Percentiles rank a stretch among this genome's conserved stretches.
Evolutionary conservation across 345 rosid genomes (phyloP).

Genomic region (Abelmoschus esculentus): DNA sequence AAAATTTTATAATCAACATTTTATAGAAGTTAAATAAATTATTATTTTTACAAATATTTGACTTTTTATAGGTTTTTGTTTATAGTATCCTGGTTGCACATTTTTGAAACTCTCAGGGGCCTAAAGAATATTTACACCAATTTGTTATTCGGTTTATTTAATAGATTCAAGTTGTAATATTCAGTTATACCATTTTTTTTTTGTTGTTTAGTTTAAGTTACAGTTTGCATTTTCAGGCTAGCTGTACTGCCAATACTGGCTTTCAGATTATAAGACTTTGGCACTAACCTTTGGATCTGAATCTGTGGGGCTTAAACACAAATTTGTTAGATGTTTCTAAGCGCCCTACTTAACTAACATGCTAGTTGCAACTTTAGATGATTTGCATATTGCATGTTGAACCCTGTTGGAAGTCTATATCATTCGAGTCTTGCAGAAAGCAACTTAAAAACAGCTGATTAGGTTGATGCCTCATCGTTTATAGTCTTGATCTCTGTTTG

Average conservation of each 20-base stretch:
- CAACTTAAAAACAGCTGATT: background rate
- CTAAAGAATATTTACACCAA: no score
- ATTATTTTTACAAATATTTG: no score
- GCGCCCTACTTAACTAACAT: background rate
- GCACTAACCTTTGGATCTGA: background rate
- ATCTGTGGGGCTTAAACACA: background rate
- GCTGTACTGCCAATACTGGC: background rate
- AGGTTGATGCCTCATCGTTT: background rate
- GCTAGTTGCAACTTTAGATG: background rate
- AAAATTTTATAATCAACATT: no score
- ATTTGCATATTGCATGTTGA: background rate
- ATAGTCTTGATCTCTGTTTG: background rate
- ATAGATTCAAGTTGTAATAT: no score
- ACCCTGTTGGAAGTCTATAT: background rate
- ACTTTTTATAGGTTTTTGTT: no score
- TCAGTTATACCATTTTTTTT: no score
- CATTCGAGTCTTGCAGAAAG: background rate
- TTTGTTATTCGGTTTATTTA: no score
- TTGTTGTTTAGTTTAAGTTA: background rate
- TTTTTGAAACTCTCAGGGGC: no score
- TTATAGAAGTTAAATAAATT: no score
- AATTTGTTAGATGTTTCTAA: constrained; percentile 2
- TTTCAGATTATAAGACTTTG: background rate
- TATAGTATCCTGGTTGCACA: no score
- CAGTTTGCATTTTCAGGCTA: background rate